phyloP scores from a whole-genome alignment of 352 stramenopile genomes.

The Globisporangium emineosum region DNA sequence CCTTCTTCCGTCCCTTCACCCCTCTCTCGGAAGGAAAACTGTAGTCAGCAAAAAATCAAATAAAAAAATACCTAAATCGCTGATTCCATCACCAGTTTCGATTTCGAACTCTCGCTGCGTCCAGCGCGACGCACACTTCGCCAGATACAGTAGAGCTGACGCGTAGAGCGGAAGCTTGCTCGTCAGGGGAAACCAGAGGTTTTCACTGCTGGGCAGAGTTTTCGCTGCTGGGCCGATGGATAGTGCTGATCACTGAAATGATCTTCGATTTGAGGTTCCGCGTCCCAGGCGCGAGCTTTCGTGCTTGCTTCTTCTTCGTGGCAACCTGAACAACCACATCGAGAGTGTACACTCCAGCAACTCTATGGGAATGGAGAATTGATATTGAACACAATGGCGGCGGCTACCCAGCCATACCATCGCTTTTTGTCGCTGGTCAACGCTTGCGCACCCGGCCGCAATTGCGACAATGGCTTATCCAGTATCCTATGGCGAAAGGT shows the following conservation, averaged over 20 bases:
- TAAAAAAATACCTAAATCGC: not conserved
- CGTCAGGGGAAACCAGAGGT: too few relatives aligned
- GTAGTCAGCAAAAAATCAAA: not conserved
- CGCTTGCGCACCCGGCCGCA: not conserved
- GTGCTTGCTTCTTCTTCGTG: not conserved
- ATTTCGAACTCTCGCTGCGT: not conserved
- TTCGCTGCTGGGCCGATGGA: not conserved
- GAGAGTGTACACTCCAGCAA: not conserved
- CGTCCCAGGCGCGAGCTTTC: not conserved
- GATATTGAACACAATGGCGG: too few relatives aligned
- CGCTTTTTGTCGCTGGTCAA: not conserved
- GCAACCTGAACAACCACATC: not conserved
- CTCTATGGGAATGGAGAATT: not conserved
- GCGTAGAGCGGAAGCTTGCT: not conserved
- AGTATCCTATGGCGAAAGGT: not conserved
- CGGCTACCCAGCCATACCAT: too few relatives aligned
- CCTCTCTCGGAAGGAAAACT: not conserved
- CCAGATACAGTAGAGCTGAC: not conserved
- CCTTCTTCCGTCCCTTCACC: not conserved
- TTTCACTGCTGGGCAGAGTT: too few relatives aligned
- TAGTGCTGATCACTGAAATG: conserved; percentile 3
- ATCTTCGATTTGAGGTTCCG: conserved; percentile 1
- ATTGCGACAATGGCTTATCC: conserved; percentile 3
- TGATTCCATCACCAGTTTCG: not conserved
- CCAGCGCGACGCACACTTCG: not conserved